Percentiles rank a stretch among this genome's conserved stretches.
These are phyloP conservation scores for Helicocarpus griseus DNA, from an alignment of 2,329 filamentous ascomycete species.

Conservation along the genomic window DNA sequence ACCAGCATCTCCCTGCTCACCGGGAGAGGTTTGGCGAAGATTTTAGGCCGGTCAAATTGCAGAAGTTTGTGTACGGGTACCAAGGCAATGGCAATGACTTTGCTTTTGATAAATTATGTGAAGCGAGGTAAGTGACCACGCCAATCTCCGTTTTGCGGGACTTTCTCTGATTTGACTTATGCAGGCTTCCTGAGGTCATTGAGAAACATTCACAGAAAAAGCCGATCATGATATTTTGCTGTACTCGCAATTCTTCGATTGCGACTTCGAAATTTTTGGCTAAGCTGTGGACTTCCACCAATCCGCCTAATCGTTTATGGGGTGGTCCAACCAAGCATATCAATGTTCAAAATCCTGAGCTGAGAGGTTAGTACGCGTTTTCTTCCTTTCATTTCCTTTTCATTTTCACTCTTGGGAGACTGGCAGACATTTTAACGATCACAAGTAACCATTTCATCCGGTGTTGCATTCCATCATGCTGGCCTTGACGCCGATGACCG, in stretches of 20 bases:
- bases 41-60: constrained; percentile 66
- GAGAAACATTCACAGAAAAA: constrained; percentile 58
- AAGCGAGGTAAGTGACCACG: constrained; percentile 39
- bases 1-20: constrained; percentile 53
- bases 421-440: constrained; percentile 9
- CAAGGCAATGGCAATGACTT: constrained; percentile 59
- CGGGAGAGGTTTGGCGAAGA: constrained; percentile 67
- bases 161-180: constrained; percentile 3
- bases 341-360: constrained; percentile 47
- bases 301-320: constrained; percentile 52
- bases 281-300: constrained; percentile 51
- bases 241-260: constrained; percentile 61
- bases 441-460: constrained; percentile 40
- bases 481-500: constrained; percentile 60
- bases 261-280: constrained; percentile 58
- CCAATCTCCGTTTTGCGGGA: background rate
- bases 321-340: constrained; percentile 44
- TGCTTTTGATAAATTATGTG: constrained; percentile 62
- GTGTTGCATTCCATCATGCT: constrained; percentile 76
- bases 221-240: constrained; percentile 76
- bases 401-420: constrained; percentile 8
- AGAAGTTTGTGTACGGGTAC: constrained; percentile 69
- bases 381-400: constrained; percentile 18
- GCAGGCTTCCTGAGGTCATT: constrained; percentile 57
- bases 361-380: constrained; percentile 40